phyloP scores from a whole-genome alignment of 495 filamentous ascomycete genomes.

The Neurospora sp. region DNA sequence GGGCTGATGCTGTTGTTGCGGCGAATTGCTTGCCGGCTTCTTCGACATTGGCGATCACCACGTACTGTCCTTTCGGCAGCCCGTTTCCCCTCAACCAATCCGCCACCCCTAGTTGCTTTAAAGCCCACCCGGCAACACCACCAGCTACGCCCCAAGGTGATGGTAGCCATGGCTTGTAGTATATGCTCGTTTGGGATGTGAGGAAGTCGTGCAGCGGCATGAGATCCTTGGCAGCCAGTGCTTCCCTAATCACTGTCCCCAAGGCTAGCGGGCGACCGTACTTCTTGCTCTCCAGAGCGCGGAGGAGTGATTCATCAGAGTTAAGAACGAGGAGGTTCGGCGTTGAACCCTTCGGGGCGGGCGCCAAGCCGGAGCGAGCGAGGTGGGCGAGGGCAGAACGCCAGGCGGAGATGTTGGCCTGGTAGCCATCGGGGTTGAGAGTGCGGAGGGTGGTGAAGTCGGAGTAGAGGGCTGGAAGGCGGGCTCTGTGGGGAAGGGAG shows the following conservation, averaged over 20 bases:
- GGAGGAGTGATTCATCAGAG: slow-evolving; percentile 58
- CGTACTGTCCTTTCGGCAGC: slow-evolving; percentile 44
- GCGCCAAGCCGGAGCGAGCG: slow-evolving; percentile 47
- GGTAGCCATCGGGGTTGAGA: slow-evolving; percentile 85
- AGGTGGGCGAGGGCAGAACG: slow-evolving; percentile 60
- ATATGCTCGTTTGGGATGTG: slow-evolving; percentile 50
- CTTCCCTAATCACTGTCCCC: slow-evolving; percentile 69
- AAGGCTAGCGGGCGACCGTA: slow-evolving; percentile 80
- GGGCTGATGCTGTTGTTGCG: slow-evolving; percentile 34
- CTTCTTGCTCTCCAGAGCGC: slow-evolving; percentile 63
- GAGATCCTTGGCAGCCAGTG: slow-evolving; percentile 55
- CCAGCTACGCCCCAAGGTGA: slow-evolving; percentile 17
- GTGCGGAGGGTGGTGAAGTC: slow-evolving; percentile 72
- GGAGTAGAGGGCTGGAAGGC: slow-evolving; percentile 86
- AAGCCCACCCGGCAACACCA: slow-evolving; percentile 63
- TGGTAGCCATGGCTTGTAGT: slow-evolving; percentile 36
- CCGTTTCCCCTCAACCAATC: slow-evolving; percentile 17
- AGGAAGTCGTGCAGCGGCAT: slow-evolving; percentile 58
- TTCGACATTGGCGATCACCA: slow-evolving; percentile 52
- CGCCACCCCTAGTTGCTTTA: slow-evolving; percentile 57
- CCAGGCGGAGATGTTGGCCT: slow-evolving; percentile 80
- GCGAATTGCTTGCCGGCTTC: slow-evolving; percentile 37
- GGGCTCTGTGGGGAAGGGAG: slow-evolving; percentile 42
- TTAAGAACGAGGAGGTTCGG: slow-evolving; percentile 51
- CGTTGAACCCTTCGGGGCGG: slow-evolving; percentile 39